A percentile compares a stretch with the other conserved stretches of the same genome.
Evolutionary conservation across 2,329 filamentous ascomycete species (phyloP).

Genomic region (Fonsecaea multimorphosa): DNA sequence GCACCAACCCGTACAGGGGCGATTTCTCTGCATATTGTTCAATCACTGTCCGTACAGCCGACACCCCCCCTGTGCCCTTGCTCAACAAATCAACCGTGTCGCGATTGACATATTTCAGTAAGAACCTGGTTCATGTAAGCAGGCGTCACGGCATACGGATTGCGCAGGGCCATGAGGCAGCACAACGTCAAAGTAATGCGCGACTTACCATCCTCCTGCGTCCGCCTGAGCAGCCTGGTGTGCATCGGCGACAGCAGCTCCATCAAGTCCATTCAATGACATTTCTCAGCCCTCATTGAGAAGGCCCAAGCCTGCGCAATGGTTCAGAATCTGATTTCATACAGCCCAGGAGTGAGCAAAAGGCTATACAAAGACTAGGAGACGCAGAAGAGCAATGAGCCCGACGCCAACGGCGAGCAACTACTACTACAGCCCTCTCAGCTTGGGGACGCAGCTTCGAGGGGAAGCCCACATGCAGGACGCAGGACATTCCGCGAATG

Average conservation of each 20-base stretch:
- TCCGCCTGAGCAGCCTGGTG: slow-evolving; percentile 80
- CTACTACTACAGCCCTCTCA: slow-evolving; percentile 18
- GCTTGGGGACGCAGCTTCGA: slow-evolving; percentile 32
- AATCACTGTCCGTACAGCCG: slow-evolving; percentile 80
- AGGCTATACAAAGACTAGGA: slow-evolving; percentile 1
- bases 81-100: slow-evolving; percentile 83
- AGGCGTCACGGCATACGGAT: slow-evolving; percentile 2
- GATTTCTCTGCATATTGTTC: slow-evolving; percentile 80
- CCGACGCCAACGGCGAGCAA: slow-evolving; percentile 8
- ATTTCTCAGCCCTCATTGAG: slow-evolving; percentile 45
- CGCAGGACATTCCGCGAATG: slow-evolving; percentile 22
- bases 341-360: slow-evolving; percentile 14
- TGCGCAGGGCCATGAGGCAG: slow-evolving; percentile 8
- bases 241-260: slow-evolving; percentile 74
- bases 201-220: slow-evolving; percentile 87
- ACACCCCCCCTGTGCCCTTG: slow-evolving; percentile 79
- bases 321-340: slow-evolving; percentile 16
- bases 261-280: slow-evolving; percentile 40
- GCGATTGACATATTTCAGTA: slow-evolving; percentile 86
- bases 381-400: slow-evolving; percentile 11
- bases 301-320: slow-evolving; percentile 18
- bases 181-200: not conserved
- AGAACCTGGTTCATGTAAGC: slow-evolving; percentile 69
- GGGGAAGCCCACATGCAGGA: slow-evolving; percentile 27
- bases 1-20: slow-evolving; percentile 88